Conservation (phyloP, 2,329 filamentous ascomycete genomes). For the Fusarium hostae region DNA sequence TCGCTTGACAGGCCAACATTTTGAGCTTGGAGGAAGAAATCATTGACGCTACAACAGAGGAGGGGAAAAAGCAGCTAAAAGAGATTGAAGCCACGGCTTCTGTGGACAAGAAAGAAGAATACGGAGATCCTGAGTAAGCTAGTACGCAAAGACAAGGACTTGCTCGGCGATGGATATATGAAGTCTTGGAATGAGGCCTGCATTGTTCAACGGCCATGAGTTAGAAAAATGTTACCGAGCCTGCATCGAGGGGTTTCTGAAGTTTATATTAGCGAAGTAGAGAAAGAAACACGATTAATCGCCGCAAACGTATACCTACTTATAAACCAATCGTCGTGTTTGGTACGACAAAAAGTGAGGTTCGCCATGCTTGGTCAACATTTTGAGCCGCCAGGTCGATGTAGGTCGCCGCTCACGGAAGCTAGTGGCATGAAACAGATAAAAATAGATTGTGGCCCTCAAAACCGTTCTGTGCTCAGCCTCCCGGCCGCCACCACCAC, state of each 20-base stretch:
- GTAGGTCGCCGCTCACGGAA: background rate
- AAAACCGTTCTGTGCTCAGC: constrained; percentile 28
- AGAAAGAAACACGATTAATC: background rate
- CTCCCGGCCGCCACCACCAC: constrained; percentile 21
- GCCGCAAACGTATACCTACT: background rate
- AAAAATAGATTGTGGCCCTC: constrained; percentile 32
- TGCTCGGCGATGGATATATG: background rate
- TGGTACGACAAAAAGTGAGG: background rate
- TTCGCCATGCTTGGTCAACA: background rate
- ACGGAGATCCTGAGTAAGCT: constrained; percentile 55
- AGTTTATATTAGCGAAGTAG: background rate
- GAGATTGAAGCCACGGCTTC: constrained; percentile 71
- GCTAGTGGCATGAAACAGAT: constrained; percentile 24
- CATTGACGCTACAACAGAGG: constrained; percentile 92
- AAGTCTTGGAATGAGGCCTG: background rate
- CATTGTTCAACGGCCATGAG: background rate
- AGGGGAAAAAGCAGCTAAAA: constrained; percentile 81
- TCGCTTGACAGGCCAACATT: constrained; percentile 73
- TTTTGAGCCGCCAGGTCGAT: constrained; percentile 31
- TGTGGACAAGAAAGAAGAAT: constrained; percentile 43
- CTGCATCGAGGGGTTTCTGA: background rate
- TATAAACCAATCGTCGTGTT: background rate
- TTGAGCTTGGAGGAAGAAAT: constrained; percentile 92
- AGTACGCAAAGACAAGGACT: background rate
- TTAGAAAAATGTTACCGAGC: background rate